Conservation (phyloP, 1,284 basidiomycete genomes). For the Laetiporus sulphureus region DNA sequence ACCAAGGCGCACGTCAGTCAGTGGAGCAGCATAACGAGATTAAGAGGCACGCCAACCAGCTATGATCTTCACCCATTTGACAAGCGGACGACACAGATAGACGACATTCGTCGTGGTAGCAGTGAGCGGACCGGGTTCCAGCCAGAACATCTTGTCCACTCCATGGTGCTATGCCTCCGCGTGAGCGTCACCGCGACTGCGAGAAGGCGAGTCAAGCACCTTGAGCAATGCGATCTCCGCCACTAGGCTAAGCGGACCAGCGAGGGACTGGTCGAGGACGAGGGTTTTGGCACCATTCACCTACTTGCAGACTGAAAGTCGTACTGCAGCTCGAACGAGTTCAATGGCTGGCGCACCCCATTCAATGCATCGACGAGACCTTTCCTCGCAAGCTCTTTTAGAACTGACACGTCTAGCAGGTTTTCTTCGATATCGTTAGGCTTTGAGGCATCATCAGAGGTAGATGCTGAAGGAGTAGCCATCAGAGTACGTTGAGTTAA, state of each 20-base stretch:
- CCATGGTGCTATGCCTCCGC: constrained; percentile 97
- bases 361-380: constrained; percentile 29
- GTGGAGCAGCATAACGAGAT: constrained; percentile 8
- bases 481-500: constrained; percentile 1
- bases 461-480: constrained; percentile 17
- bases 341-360: not conserved
- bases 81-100: constrained; percentile 88
- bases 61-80: constrained; percentile 83
- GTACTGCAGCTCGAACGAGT: not conserved
- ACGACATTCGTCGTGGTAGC: constrained; percentile 87
- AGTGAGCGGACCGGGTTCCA: constrained; percentile 81
- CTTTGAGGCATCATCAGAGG: constrained; percentile 19
- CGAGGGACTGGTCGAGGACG: constrained; percentile 82
- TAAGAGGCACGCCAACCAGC: constrained; percentile 69
- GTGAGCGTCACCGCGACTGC: not conserved
- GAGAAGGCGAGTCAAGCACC: constrained; percentile 36
- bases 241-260: constrained; percentile 89
- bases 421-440: constrained; percentile 28
- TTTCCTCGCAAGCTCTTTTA: constrained; percentile 74
- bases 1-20: constrained; percentile 11
- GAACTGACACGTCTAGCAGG: constrained; percentile 56
- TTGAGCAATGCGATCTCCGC: constrained; percentile 90
- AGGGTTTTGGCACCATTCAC: constrained; percentile 95
- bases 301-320: constrained; percentile 32
- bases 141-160: constrained; percentile 99